phyloP scores from a whole-genome alignment of 305 asterid species.

The Fraxinus paxiana region DNA sequence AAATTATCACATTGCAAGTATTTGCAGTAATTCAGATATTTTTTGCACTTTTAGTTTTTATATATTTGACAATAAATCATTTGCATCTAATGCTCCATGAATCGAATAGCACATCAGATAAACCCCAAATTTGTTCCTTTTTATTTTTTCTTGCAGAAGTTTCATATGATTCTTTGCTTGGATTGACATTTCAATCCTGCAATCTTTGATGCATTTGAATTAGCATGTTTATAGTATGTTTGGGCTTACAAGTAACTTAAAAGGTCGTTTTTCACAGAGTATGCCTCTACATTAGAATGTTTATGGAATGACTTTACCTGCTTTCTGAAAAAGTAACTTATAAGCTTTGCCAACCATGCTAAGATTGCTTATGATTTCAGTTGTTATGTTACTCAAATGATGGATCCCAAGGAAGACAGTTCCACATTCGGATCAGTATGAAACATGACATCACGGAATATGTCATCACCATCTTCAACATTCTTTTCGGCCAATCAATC shows the following conservation, averaged over 20 bases:
- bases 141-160: background rate
- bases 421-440: slow-evolving; percentile 46
- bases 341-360: background rate
- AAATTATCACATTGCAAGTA: slow-evolving; percentile 5
- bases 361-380: background rate
- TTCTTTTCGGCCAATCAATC: slow-evolving; percentile 93
- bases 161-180: background rate
- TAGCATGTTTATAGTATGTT: background rate
- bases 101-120: background rate
- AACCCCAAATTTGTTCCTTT: background rate
- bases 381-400: slow-evolving; percentile 15
- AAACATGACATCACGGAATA: slow-evolving; percentile 56
- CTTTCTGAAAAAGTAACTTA: background rate
- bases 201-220: slow-evolving; percentile 9
- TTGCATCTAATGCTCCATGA: background rate
- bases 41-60: slow-evolving; percentile 8
- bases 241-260: too few species aligned
- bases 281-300: background rate
- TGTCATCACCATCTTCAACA: slow-evolving; percentile 83
- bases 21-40: background rate
- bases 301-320: background rate
- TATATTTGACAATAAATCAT: background rate
- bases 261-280: too few species aligned
- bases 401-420: slow-evolving; percentile 67
- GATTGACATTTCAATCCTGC: background rate